A percentile compares a stretch with the other conserved stretches of the same genome.
Evolutionary conservation across 2,329 filamentous ascomycete genomes (phyloP).

Genomic region (Aciculosporium take): DNA sequence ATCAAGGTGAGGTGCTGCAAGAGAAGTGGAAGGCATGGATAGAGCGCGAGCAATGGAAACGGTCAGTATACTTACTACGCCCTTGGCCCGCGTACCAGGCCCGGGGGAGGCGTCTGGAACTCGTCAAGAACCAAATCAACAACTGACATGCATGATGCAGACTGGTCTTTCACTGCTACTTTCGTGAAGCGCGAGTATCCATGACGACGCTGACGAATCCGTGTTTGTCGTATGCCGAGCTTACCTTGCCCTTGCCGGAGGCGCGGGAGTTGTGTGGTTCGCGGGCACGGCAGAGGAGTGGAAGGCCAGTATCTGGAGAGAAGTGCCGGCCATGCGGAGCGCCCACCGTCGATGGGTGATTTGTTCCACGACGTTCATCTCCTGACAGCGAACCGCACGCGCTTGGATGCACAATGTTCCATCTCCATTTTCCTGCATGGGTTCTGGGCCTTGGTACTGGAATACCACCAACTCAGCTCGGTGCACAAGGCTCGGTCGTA

Average conservation of each 20-base stretch:
- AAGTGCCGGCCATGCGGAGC: slow-evolving; percentile 22
- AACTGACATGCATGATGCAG: slow-evolving; percentile 15
- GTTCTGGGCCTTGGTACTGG: slow-evolving; percentile 51
- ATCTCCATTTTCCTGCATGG: slow-evolving; percentile 49
- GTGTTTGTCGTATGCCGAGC: slow-evolving; percentile 53
- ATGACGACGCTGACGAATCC: slow-evolving; percentile 52
- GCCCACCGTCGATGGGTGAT: slow-evolving; percentile 39
- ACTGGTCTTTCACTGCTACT: slow-evolving; percentile 49
- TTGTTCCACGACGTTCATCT: slow-evolving; percentile 41
- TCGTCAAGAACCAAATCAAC: neutral
- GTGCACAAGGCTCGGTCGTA: slow-evolving; percentile 34
- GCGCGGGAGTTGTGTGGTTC: slow-evolving; percentile 50
- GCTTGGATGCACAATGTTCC: slow-evolving; percentile 41
- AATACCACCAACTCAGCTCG: slow-evolving; percentile 47
- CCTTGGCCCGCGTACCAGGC: too few relatives aligned
- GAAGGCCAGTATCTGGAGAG: slow-evolving; percentile 44
- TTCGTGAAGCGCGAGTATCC: slow-evolving; percentile 52
- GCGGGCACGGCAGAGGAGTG: slow-evolving; percentile 49
- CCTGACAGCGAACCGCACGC: slow-evolving; percentile 31
- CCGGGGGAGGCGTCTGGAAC: too few relatives aligned
- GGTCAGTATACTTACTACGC: slow-evolving; percentile 28
- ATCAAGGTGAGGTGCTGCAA: slow-evolving; percentile 42
- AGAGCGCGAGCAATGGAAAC: slow-evolving; percentile 51
- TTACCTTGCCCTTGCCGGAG: slow-evolving; percentile 51
- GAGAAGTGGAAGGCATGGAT: slow-evolving; percentile 54